Percentiles rank a stretch among this genome's conserved stretches.
Conservation (phyloP, 768 basidiomycete species). For the Dendrothele bispora region DNA sequence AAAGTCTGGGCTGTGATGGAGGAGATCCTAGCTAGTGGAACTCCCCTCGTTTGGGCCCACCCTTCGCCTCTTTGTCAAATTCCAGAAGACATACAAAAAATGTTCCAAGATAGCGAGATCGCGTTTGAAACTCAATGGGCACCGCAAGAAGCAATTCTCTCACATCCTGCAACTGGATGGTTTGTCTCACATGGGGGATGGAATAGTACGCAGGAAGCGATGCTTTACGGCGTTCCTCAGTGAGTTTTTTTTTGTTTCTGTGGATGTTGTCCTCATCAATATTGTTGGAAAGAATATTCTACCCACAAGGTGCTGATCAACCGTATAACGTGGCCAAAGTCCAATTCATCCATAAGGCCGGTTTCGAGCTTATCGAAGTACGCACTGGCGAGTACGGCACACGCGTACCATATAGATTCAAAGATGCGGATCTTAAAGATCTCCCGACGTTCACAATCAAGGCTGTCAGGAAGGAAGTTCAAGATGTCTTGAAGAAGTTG, state of each 20-base stretch:
- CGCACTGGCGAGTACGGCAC: slow-evolving; percentile 1
- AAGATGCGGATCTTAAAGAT: no score
- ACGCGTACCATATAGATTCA: slow-evolving; percentile 2
- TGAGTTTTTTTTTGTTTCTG: neutral
- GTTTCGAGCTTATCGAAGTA: slow-evolving; percentile 4
- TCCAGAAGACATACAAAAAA: slow-evolving; percentile 3
- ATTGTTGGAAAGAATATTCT: neutral
- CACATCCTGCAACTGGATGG: slow-evolving; percentile 7
- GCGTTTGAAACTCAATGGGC: neutral
- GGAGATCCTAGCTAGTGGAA: neutral
- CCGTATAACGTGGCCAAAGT: slow-evolving; percentile 1
- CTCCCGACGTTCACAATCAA: slow-evolving; percentile 1
- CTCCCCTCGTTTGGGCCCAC: slow-evolving; percentile 3
- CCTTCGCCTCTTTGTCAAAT: neutral
- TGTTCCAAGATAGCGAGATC: slow-evolving; percentile 1
- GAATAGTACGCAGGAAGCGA: slow-evolving; percentile 6
- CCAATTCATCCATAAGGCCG: neutral
- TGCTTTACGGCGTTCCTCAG: slow-evolving; percentile 5
- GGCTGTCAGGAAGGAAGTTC: neutral
- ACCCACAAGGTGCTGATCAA: slow-evolving; percentile 5
- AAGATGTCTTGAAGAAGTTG: neutral
- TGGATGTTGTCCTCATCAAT: neutral
- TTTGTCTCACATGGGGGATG: slow-evolving; percentile 6
- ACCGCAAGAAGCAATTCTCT: slow-evolving; percentile 3
- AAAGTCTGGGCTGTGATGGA: slow-evolving; percentile 6